phyloP scores from a whole-genome alignment of 768 basidiomycete species.

The Tricholoma sp. region DNA sequence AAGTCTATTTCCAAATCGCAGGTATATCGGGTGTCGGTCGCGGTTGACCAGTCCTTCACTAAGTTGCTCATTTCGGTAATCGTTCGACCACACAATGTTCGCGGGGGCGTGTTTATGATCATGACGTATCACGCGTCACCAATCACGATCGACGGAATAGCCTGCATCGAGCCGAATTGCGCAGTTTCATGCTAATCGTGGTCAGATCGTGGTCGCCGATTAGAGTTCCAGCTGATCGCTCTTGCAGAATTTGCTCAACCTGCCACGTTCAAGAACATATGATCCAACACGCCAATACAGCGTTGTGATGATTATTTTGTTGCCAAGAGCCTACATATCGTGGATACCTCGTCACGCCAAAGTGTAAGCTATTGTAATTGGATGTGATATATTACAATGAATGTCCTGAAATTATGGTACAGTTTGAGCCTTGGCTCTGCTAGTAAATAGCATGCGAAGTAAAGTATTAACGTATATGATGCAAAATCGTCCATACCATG shows the following conservation, averaged over 20 bases:
- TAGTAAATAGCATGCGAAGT: neutral
- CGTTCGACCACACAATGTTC: neutral
- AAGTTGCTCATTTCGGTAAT: no score
- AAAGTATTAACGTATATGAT: neutral
- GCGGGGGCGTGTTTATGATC: neutral
- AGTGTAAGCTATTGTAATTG: no score
- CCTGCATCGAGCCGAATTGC: no score
- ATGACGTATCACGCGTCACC: neutral
- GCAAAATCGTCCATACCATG: neutral
- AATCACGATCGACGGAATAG: neutral
- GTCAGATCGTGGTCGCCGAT: no score
- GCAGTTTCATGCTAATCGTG: neutral
- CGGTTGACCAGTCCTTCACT: no score
- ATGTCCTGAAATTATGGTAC: neutral
- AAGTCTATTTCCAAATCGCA: no score
- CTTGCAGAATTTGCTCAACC: neutral
- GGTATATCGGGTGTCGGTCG: no score
- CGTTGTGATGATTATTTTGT: neutral
- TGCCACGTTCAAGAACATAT: neutral
- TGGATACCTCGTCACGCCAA: no score
- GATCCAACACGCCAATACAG: neutral
- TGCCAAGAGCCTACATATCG: neutral
- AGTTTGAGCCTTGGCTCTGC: neutral
- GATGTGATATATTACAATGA: neutral
- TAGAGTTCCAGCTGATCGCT: neutral